Evolutionary conservation across 371 early-diverging fungal genomes (phyloP), one percentile per base, ranked within the genome.

Genomic region (Apophysomyces trapeziformis): DNA sequence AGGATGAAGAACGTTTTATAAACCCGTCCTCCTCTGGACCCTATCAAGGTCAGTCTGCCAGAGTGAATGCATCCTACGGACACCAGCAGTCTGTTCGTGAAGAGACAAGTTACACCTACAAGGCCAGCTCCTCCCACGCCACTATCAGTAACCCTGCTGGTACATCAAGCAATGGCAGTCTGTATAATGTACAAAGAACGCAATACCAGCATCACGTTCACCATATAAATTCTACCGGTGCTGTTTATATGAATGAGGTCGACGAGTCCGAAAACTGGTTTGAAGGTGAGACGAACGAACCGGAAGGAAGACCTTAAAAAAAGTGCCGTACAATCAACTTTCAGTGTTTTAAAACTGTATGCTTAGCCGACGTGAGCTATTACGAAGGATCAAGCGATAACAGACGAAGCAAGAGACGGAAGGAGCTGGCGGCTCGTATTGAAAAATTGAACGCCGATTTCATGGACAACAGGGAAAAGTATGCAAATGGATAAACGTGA

Each of bases 401-500:
- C 57, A 68, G 73, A 63, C 65, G 73, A 56, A 57, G 60, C 5
- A 78, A 76, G 57, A 72, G 73, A 60, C 68, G 71, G 66, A 79
- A 76, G 63, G 83, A 82, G 58, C 68, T 75, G 44, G 67, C 67
- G 14, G 39, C 47, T 16, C 72, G 74, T 21, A 70, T 82, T 64
- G 76, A 79, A 58, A 68, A 71, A 41, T 66, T 82, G 47, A 74
- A 82, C 61, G 38, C 60, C 26, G 79, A 79, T 32, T 82, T 79
- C 66, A 67, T 74, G 64, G 68, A 78, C n/a, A 79, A 73, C 36
- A 76, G 60, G 60, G 74, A 79, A 63, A 65, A 75, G 83, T 82
- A 73, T 66, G 18, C n/a, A 54, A 9, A 43, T 32, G 38, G 63
- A 37, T 60, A 60, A 39, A 57, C 12, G n/a, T 61, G 18, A 1